A percentile compares a stretch with the other conserved stretches of the same genome.
These are phyloP conservation scores for Cicer chorassanicum DNA, from an alignment of 306 rosid genomes.

Conservation along the genomic window DNA sequence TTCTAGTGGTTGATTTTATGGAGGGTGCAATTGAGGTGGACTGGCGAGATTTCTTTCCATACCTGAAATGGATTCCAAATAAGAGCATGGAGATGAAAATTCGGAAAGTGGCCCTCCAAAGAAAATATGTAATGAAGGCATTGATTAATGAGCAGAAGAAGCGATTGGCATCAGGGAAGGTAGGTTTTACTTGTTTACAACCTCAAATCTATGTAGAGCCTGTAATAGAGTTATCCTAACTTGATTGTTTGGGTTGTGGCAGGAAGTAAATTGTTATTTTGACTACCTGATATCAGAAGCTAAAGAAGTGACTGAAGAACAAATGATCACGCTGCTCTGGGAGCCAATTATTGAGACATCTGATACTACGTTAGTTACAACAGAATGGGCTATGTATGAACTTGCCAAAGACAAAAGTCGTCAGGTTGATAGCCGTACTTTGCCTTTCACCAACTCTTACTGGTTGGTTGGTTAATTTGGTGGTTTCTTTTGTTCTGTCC, in stretches of 20 bases:
- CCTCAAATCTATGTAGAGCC: not conserved
- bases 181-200: conserved; percentile 19
- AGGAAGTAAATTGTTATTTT: conserved; percentile 69
- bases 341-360: conserved; percentile 83
- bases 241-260: conserved; percentile 35
- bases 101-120: conserved; percentile 40
- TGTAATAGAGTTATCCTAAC: conserved; percentile 28
- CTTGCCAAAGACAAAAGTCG: conserved; percentile 67
- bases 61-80: conserved; percentile 92
- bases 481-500: not conserved
- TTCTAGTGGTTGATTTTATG: conserved; percentile 77
- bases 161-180: conserved; percentile 82
- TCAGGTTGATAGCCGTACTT: conserved; percentile 59
- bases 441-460: not conserved
- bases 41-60: conserved; percentile 98
- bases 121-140: conserved; percentile 67
- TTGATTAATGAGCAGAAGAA: conserved; percentile 65
- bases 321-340: conserved; percentile 75
- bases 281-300: conserved; percentile 72
- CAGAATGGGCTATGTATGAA: conserved; percentile 96
- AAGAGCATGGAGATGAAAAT: conserved; percentile 60
- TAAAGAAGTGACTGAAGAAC: conserved; percentile 63
- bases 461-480: not conserved
- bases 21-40: conserved; percentile 97
- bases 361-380: conserved; percentile 76